These are phyloP conservation scores for Alternaria tenuissima DNA, from an alignment of 2,329 filamentous ascomycete species.

Conservation along the genomic window DNA sequence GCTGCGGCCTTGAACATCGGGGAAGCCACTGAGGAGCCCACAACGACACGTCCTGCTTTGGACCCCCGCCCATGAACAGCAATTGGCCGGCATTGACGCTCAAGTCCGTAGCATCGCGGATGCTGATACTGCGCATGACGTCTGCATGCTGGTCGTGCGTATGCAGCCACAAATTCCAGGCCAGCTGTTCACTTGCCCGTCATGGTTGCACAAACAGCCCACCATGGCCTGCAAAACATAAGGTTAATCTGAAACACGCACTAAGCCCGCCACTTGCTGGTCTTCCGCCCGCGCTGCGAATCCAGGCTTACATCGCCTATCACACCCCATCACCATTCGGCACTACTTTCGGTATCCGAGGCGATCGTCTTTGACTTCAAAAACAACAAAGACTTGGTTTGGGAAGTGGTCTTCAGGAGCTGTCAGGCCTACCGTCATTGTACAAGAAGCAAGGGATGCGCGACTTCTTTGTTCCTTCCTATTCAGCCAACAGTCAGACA, in stretches of 20 bases:
- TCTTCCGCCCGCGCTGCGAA: conserved; percentile 10
- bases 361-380: background rate
- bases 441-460: background rate
- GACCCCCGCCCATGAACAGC: background rate
- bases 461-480: conserved; percentile 1
- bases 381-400: background rate
- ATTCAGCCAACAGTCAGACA: background rate
- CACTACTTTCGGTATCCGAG: background rate
- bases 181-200: conserved; percentile 17
- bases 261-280: conserved; percentile 20
- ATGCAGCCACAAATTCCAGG: conserved; percentile 6
- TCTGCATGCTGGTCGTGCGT: conserved; percentile 7
- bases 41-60: conserved; percentile 1
- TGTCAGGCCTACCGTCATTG: background rate
- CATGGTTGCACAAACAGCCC: conserved; percentile 19
- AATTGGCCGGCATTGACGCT: background rate
- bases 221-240: conserved; percentile 18
- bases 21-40: conserved; percentile 20
- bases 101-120: background rate
- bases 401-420: background rate
- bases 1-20: conserved; percentile 11
- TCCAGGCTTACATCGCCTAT: conserved; percentile 5
- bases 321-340: background rate
- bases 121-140: conserved; percentile 5
- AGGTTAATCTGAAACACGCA: conserved; percentile 28